A percentile compares a stretch with the other conserved stretches of the same genome.
phyloP scores from a whole-genome alignment of 108 stramenopile genomes.

The Nitzschia sp. region DNA sequence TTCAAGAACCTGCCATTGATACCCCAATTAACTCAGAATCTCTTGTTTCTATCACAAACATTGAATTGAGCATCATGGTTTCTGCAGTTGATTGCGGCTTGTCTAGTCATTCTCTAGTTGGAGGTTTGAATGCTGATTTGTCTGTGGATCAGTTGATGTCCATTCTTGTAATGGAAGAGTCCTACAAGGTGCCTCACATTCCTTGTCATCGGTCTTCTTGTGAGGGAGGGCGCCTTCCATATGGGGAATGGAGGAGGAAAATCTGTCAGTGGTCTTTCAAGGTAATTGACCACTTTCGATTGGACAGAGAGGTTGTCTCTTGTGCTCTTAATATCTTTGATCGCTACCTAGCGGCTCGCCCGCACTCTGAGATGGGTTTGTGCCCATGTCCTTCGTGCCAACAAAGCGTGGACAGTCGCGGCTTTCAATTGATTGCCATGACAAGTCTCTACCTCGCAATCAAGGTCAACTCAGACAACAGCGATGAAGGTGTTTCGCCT shows the following conservation, averaged over 20 bases:
- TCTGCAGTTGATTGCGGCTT: slow-evolving; percentile 4
- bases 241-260: slow-evolving; percentile 64
- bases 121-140: slow-evolving; percentile 8
- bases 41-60: not conserved
- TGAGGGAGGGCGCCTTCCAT: slow-evolving; percentile 6
- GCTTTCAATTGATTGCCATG: slow-evolving; percentile 76
- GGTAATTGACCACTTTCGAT: slow-evolving; percentile 76
- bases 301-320: slow-evolving; percentile 74
- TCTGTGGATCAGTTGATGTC: slow-evolving; percentile 29
- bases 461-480: slow-evolving; percentile 64
- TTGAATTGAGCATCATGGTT: slow-evolving; percentile 5
- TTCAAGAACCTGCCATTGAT: not conserved
- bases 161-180: slow-evolving; percentile 24
- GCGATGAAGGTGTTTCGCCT: slow-evolving; percentile 36
- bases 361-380: not conserved
- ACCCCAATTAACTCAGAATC: not conserved
- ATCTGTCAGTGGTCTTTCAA: slow-evolving; percentile 86
- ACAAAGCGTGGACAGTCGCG: slow-evolving; percentile 48
- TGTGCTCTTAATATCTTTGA: slow-evolving; percentile 75
- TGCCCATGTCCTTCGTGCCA: slow-evolving; percentile 46
- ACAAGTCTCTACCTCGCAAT: slow-evolving; percentile 76
- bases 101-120: not conserved
- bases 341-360: slow-evolving; percentile 41
- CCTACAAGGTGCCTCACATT: slow-evolving; percentile 23
- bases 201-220: slow-evolving; percentile 11